Conservation (phyloP, 129 eudicot species). For the Helianthus tuberosus region DNA sequence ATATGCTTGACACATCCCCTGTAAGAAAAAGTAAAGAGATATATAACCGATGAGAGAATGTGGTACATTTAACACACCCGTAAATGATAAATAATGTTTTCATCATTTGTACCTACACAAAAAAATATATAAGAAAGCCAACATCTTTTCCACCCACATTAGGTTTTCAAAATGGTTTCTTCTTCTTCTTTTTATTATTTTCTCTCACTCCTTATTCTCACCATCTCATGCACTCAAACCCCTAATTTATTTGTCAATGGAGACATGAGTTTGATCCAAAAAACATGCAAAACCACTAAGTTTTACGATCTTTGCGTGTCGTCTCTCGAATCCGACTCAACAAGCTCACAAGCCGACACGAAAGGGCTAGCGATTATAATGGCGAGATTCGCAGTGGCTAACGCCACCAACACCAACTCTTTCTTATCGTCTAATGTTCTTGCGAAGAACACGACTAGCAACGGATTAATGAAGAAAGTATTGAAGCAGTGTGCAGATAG, state of each 20-base stretch:
- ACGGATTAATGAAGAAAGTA: conserved; percentile 35
- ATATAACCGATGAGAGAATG: too few species aligned
- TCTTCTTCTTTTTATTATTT: conserved; percentile 5
- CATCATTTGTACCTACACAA: not conserved
- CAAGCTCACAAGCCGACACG: conserved; percentile 65
- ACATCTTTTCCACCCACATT: not conserved
- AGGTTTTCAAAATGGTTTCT: conserved; percentile 29
- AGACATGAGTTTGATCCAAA: conserved; percentile 57
- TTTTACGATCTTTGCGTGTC: conserved; percentile 76
- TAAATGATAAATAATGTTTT: too few species aligned
- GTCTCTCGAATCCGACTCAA: conserved; percentile 65
- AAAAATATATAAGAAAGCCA: not conserved
- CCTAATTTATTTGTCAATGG: conserved; percentile 32
- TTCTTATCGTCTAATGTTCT: conserved; percentile 44
- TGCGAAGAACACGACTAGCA: conserved; percentile 19
- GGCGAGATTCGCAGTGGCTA: conserved; percentile 50
- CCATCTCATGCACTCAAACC: conserved; percentile 35
- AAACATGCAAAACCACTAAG: conserved; percentile 73
- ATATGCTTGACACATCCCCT: too few species aligned
- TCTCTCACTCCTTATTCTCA: conserved; percentile 30
- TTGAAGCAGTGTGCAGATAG: conserved; percentile 60
- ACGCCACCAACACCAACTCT: conserved; percentile 62
- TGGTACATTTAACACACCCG: too few species aligned
- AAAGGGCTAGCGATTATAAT: conserved; percentile 74
- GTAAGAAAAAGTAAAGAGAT: too few species aligned